phyloP scores from a whole-genome alignment of 306 rosid genomes.

The Trichosanthes truncata region DNA sequence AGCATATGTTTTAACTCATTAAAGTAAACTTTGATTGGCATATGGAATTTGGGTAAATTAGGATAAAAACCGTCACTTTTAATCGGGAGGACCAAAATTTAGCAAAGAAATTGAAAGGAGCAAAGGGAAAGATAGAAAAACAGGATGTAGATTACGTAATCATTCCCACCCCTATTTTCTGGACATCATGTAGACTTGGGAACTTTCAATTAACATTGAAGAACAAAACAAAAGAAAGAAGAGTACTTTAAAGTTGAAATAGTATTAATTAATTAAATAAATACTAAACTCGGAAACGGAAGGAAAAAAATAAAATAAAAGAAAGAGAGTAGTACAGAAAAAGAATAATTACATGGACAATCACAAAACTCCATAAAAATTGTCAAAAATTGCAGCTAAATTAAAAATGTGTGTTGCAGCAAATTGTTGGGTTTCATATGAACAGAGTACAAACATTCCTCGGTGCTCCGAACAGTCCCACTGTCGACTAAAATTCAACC shows the following conservation, averaged over 20 bases:
- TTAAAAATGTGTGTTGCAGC: not conserved
- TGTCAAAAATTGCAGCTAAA: slow-evolving; percentile 1
- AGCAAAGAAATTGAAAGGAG: too few relatives aligned
- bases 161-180: not conserved
- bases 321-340: not conserved
- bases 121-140: too few relatives aligned
- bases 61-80: too few relatives aligned
- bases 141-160: not conserved
- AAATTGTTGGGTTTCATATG: slow-evolving; percentile 18
- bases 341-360: not conserved
- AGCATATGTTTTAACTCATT: too few relatives aligned
- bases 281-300: not conserved
- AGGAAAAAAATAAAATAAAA: not conserved
- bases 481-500: not conserved
- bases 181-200: not conserved
- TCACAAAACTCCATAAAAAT: slow-evolving; percentile 10
- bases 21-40: too few relatives aligned
- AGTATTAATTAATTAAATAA: not conserved
- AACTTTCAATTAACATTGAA: not conserved
- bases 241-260: not conserved
- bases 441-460: slow-evolving; percentile 32
- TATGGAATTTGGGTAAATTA: too few relatives aligned
- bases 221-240: not conserved
- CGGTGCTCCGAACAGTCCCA: slow-evolving; percentile 16
- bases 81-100: too few relatives aligned